Conservation (phyloP, 495 filamentous ascomycete genomes). For the Podospora fimiseda region DNA sequence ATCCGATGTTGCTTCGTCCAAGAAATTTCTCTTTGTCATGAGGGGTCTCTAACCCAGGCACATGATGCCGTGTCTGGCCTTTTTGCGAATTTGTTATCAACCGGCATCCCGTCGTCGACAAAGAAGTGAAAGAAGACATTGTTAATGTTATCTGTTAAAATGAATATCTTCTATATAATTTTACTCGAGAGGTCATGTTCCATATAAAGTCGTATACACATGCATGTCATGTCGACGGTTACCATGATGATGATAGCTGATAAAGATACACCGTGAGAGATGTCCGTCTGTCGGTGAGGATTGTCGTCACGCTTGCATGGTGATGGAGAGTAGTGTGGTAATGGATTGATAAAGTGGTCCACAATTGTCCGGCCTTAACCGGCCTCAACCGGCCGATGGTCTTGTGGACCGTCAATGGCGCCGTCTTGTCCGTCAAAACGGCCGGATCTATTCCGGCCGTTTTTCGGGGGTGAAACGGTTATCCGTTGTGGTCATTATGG, state of each 20-base stretch:
- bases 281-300: not conserved
- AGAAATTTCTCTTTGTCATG: conserved; percentile 12
- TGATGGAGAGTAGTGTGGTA: conserved; percentile 16
- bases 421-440: conserved; percentile 11
- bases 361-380: conserved; percentile 30
- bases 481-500: no score
- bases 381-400: conserved; percentile 26
- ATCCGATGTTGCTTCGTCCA: not conserved
- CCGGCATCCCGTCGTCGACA: not conserved
- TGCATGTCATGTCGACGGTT: no score
- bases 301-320: conserved; percentile 3
- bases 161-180: no score
- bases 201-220: no score
- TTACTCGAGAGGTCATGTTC: not conserved
- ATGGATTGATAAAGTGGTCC: conserved; percentile 17
- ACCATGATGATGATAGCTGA: not conserved
- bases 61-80: not conserved
- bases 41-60: not conserved
- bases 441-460: conserved; percentile 32
- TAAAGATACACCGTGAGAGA: not conserved
- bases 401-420: not conserved
- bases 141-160: no score
- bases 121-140: no score
- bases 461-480: conserved; percentile 6
- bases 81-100: no score